phyloP scores from a whole-genome alignment of 257 asterid genomes.

The Petunia axillaris region DNA sequence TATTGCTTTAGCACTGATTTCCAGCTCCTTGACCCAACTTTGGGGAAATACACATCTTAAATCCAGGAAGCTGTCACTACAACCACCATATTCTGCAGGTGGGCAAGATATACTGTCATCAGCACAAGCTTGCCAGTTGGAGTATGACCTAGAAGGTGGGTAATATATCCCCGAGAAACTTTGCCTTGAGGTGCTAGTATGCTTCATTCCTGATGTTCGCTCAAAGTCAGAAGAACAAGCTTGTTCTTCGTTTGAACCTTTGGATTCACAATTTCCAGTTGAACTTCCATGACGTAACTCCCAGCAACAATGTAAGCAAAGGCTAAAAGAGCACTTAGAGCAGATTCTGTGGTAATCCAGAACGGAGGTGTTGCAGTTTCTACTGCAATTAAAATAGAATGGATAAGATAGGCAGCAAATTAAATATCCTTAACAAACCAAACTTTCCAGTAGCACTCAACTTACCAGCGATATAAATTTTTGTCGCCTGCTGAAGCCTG shows the following conservation, averaged over 20 bases:
- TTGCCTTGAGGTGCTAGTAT: constrained; percentile 37
- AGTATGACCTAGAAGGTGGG: constrained; percentile 38
- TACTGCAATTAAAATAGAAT: constrained; percentile 57
- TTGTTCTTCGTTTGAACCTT: constrained; percentile 55
- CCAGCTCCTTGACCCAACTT: constrained; percentile 74
- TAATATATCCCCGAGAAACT: constrained; percentile 39
- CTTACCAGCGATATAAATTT: constrained; percentile 68
- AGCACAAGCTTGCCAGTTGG: constrained; percentile 51
- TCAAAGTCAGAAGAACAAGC: constrained; percentile 46
- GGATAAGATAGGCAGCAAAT: constrained; percentile 30
- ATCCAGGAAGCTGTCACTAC: constrained; percentile 67
- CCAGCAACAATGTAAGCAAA: constrained; percentile 83
- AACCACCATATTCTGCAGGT: constrained; percentile 72
- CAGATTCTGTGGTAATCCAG: constrained; percentile 94
- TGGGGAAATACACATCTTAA: constrained; percentile 72
- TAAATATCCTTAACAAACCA: constrained; percentile 30
- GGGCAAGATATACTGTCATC: constrained; percentile 80
- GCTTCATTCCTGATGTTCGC: constrained; percentile 33
- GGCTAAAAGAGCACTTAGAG: constrained; percentile 71
- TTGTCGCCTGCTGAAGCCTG: constrained; percentile 46
- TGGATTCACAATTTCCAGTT: constrained; percentile 40
- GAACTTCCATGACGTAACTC: constrained; percentile 55
- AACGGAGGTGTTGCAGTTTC: constrained; percentile 70
- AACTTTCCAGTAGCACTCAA: constrained; percentile 32
- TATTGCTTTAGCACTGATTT: constrained; percentile 67